These are phyloP conservation scores for Isabelozyma gotoi DNA, from an alignment of 805 yeast species.

Conservation along the genomic window DNA sequence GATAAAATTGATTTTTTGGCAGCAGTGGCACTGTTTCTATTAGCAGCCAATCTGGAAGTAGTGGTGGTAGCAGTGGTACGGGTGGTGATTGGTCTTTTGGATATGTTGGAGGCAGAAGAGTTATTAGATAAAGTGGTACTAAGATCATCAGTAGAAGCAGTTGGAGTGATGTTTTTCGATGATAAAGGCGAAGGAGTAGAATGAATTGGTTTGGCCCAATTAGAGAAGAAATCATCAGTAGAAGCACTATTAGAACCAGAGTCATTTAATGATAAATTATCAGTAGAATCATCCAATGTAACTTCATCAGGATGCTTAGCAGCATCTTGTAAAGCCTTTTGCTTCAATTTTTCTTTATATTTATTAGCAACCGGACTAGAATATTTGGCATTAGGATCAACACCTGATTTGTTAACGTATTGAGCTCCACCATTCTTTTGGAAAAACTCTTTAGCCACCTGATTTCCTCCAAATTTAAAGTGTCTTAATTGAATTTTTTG, in stretches of 20 bases:
- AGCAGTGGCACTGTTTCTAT: slow-evolving; percentile 16
- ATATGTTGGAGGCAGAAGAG: slow-evolving; percentile 12
- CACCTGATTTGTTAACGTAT: slow-evolving; percentile 44
- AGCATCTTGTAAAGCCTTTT: slow-evolving; percentile 66
- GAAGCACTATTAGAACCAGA: slow-evolving; percentile 40
- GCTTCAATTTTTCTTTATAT: slow-evolving; percentile 77
- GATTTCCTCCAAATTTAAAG: slow-evolving; percentile 93
- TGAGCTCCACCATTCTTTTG: slow-evolving; percentile 83
- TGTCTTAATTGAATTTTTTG: slow-evolving; percentile 83
- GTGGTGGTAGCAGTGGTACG: slow-evolving; percentile 14
- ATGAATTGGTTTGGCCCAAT: slow-evolving; percentile 81
- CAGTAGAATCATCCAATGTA: slow-evolving; percentile 54
- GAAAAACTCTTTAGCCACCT: slow-evolving; percentile 79
- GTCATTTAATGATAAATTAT: slow-evolving; percentile 25
- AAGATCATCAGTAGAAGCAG: slow-evolving; percentile 35
- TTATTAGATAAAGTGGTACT: slow-evolving; percentile 24
- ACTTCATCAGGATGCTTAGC: slow-evolving; percentile 69
- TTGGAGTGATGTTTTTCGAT: slow-evolving; percentile 46
- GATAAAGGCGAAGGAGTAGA: slow-evolving; percentile 52
- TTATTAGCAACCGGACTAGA: slow-evolving; percentile 75
- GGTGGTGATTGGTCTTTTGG: slow-evolving; percentile 7
- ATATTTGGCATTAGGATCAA: slow-evolving; percentile 75
- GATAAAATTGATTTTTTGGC: slow-evolving; percentile 43
- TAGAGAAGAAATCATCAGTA: slow-evolving; percentile 85
- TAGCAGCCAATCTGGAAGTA: slow-evolving; percentile 13